Percentiles rank a stretch among this genome's conserved stretches.
These are phyloP conservation scores for Fusarium sterilihyphosum DNA, from an alignment of 2,329 filamentous ascomycete species.

Conservation along the genomic window DNA sequence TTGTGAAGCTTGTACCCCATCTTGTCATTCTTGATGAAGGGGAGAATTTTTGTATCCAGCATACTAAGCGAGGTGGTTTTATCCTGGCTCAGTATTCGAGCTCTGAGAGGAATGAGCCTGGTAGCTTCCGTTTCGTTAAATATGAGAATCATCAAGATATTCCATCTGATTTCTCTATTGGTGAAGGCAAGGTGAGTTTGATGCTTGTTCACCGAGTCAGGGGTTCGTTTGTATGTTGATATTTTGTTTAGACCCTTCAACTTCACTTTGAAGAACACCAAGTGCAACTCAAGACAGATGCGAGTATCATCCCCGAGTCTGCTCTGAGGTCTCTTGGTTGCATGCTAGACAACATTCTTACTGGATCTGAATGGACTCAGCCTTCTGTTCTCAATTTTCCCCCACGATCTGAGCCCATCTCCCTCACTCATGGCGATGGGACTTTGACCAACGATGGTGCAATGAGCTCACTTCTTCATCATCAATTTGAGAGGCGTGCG, in stretches of 20 bases:
- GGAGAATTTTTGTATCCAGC: conserved; percentile 6
- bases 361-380: not conserved
- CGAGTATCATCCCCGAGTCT: not conserved
- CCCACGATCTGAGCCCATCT: not conserved
- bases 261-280: not conserved
- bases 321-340: not conserved
- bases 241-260: not conserved
- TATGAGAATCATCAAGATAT: not conserved
- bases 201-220: no score
- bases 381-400: conserved; percentile 23
- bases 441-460: not conserved
- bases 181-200: not conserved
- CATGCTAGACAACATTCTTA: not conserved
- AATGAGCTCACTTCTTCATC: not conserved
- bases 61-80: not conserved
- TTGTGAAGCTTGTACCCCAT: not conserved
- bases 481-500: not conserved
- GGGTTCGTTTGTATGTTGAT: not conserved
- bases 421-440: not conserved
- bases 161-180: conserved; percentile 14
- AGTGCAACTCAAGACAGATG: not conserved
- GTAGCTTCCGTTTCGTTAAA: not conserved
- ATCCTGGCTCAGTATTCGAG: not conserved
- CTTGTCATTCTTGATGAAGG: conserved; percentile 1
- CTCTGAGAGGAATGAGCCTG: fast-evolving